Conservation (phyloP, 2,329 filamentous ascomycete species). For the Thelonectria discophora region DNA sequence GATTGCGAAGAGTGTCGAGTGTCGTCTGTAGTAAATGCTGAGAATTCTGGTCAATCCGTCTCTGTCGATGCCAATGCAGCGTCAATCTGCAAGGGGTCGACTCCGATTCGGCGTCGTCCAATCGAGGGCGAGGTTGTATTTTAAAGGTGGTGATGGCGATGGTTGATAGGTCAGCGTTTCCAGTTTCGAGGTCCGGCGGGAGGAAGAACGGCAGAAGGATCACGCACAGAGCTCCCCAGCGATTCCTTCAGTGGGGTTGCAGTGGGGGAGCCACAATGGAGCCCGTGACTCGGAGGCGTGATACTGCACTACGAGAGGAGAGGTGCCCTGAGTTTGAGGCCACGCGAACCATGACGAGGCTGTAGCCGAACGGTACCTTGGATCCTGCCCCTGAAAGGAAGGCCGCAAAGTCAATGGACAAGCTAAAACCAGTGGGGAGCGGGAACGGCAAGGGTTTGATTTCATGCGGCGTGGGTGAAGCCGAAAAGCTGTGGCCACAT, state of each 20-base stretch:
- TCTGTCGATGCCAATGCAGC: neutral
- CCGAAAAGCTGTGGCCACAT: neutral
- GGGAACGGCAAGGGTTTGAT: too few species aligned
- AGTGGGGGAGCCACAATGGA: neutral
- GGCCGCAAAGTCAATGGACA: neutral
- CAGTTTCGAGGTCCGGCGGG: neutral
- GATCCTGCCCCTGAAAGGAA: neutral
- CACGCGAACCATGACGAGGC: neutral
- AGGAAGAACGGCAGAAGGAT: constrained; percentile 1
- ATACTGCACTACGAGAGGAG: too few species aligned
- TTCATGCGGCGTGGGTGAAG: neutral
- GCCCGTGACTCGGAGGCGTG: constrained; percentile 17
- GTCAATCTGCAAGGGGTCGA: constrained; percentile 1
- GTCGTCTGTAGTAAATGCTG: neutral
- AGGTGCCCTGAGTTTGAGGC: constrained; percentile 2
- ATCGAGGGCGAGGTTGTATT: constrained; percentile 13
- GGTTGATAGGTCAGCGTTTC: constrained; percentile 11
- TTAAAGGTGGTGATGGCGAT: constrained; percentile 1
- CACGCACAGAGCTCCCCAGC: neutral
- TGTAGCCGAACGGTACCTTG: neutral
- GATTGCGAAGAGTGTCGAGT: too few species aligned
- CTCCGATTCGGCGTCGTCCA: constrained; percentile 1
- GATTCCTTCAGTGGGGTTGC: neutral
- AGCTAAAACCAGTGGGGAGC: neutral
- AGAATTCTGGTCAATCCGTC: neutral